phyloP scores from a whole-genome alignment of 2,329 filamentous ascomycete species.

The Pseudocercospora cruenta region DNA sequence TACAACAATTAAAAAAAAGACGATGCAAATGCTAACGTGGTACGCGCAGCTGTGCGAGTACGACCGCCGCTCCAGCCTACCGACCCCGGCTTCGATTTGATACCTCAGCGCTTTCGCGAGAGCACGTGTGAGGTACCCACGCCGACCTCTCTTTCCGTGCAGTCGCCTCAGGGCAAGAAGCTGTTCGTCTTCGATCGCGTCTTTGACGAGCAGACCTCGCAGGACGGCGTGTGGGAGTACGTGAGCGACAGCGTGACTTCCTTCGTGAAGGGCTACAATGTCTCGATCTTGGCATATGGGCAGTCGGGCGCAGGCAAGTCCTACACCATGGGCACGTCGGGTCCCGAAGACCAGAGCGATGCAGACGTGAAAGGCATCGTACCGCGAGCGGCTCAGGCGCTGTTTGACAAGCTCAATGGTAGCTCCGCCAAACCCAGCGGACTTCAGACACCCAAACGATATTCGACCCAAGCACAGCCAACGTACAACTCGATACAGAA shows the following conservation, averaged over 20 bases:
- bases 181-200: constrained; percentile 96
- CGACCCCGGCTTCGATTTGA: constrained; percentile 92
- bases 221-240: constrained; percentile 94
- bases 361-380: constrained; percentile 74
- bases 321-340: constrained; percentile 97
- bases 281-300: constrained; percentile 93
- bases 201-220: constrained; percentile 78
- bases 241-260: constrained; percentile 85
- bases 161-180: constrained; percentile 89
- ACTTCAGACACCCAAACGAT: constrained; percentile 76
- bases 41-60: constrained; percentile 76
- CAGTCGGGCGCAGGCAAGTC: constrained; percentile 98
- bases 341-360: constrained; percentile 64
- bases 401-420: constrained; percentile 85
- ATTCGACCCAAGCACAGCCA: constrained; percentile 65
- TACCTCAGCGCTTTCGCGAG: constrained; percentile 91
- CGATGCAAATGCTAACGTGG: constrained; percentile 19
- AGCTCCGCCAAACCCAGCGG: constrained; percentile 66
- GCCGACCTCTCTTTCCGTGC: constrained; percentile 81
- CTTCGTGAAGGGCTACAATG: constrained; percentile 96
- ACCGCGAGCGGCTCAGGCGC: constrained; percentile 79
- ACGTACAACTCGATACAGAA: constrained; percentile 50
- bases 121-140: constrained; percentile 90
- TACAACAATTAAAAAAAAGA: too few relatives aligned
- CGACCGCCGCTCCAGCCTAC: constrained; percentile 80